Conservation (phyloP, 352 stramenopile species). For the Globisporangium ultimum region DNA sequence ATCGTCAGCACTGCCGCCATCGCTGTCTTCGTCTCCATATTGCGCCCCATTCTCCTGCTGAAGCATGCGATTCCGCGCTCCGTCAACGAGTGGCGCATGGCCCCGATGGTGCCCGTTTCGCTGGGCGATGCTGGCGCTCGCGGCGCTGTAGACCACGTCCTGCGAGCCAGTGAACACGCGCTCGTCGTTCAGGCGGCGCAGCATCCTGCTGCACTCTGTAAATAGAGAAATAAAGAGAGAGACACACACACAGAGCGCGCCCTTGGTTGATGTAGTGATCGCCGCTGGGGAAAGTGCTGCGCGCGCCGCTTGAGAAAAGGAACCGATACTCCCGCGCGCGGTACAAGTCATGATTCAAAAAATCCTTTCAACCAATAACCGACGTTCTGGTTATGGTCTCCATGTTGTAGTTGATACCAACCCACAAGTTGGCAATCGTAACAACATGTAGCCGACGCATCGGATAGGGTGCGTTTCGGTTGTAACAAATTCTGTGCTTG, state of each 20-base stretch:
- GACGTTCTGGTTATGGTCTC: too few relatives aligned
- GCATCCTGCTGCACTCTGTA: conserved; percentile 28
- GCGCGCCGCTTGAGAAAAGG: background rate
- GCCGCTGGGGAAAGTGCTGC: background rate
- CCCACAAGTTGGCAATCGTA: too few relatives aligned
- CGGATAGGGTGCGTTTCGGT: too few relatives aligned
- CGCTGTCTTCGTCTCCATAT: conserved; percentile 19
- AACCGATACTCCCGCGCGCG: background rate
- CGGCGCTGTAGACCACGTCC: conserved; percentile 45
- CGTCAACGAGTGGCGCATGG: background rate
- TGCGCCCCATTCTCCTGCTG: conserved; percentile 8
- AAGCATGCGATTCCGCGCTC: too few relatives aligned
- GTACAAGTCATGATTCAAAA: too few relatives aligned
- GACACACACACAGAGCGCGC: too few relatives aligned
- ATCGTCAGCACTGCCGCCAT: conserved; percentile 4
- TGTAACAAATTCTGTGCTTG: too few relatives aligned
- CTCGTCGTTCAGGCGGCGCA: conserved; percentile 53
- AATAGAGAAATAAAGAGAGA: too few relatives aligned
- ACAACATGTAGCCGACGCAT: too few relatives aligned
- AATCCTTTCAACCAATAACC: too few relatives aligned
- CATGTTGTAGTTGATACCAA: too few relatives aligned
- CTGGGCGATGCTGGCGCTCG: conserved; percentile 13
- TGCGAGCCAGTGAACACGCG: conserved; percentile 64
- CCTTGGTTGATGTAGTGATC: background rate
- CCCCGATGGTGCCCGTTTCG: conserved; percentile 8